Percentiles rank a stretch among this genome's conserved stretches.
Conservation (phyloP, 2,329 filamentous ascomycete genomes). For the Ceratocystis eucalypticola region DNA sequence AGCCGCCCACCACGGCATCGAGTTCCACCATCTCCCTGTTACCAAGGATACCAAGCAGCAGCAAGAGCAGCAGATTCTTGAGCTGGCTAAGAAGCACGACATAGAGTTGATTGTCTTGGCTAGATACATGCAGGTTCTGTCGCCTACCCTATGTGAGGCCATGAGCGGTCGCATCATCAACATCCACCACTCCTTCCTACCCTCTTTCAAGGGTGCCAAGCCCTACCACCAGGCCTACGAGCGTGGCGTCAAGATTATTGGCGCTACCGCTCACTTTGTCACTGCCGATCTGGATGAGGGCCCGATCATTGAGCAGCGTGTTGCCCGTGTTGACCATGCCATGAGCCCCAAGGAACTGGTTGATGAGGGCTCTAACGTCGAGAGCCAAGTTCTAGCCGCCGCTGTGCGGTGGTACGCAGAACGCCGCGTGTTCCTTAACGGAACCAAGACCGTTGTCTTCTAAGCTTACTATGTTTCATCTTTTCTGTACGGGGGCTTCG, state of each 20-base stretch:
- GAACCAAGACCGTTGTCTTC: slow-evolving; percentile 68
- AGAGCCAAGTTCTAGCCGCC: slow-evolving; percentile 68
- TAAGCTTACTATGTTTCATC: slow-evolving; percentile 1
- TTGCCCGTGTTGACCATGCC: slow-evolving; percentile 61
- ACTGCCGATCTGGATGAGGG: slow-evolving; percentile 76
- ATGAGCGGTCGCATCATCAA: slow-evolving; percentile 74
- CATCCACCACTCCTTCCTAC: slow-evolving; percentile 79
- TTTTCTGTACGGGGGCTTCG: not conserved
- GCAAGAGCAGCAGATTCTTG: slow-evolving; percentile 59
- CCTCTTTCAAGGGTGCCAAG: slow-evolving; percentile 76
- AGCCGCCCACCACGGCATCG: slow-evolving; percentile 59
- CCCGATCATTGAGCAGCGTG: slow-evolving; percentile 76
- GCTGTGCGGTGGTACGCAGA: slow-evolving; percentile 78
- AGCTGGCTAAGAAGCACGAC: slow-evolving; percentile 52
- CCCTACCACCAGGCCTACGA: slow-evolving; percentile 83
- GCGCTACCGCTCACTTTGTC: slow-evolving; percentile 74
- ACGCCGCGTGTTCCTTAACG: slow-evolving; percentile 63
- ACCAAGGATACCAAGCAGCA: slow-evolving; percentile 61
- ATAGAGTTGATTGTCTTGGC: slow-evolving; percentile 71
- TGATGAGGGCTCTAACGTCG: slow-evolving; percentile 69
- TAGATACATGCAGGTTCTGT: slow-evolving; percentile 58
- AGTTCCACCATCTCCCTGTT: slow-evolving; percentile 70
- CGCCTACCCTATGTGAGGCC: slow-evolving; percentile 55
- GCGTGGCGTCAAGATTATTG: slow-evolving; percentile 77
- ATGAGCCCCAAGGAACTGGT: slow-evolving; percentile 64